A percentile compares a stretch with the other conserved stretches of the same genome.
These are phyloP conservation scores for Spathaspora sp. DNA, from an alignment of 1,139 yeast genomes.

Conservation along the genomic window DNA sequence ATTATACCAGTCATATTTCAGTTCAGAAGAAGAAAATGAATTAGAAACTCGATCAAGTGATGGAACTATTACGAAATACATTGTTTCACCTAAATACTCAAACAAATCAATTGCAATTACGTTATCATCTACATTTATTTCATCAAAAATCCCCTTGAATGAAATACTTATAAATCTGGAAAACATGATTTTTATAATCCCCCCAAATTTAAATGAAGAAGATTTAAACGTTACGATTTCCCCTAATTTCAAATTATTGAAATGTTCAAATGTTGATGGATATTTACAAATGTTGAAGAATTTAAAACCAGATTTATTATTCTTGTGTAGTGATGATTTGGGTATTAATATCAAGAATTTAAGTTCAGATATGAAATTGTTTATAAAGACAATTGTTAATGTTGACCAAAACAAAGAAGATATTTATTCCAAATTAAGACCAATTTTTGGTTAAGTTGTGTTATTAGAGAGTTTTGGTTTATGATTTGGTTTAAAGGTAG, in stretches of 20 bases:
- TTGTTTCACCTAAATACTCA: constrained; percentile 22
- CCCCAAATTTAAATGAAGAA: constrained; percentile 45
- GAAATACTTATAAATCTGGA: constrained; percentile 37
- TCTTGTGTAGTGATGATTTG: constrained; percentile 46
- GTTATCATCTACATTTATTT: constrained; percentile 42
- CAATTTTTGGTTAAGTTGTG: constrained; percentile 19
- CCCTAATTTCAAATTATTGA: constrained; percentile 41
- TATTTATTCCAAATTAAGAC: constrained; percentile 26
- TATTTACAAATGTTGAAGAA: constrained; percentile 42
- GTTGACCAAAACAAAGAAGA: constrained; percentile 35
- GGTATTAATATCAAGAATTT: constrained; percentile 29
- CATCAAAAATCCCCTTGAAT: constrained; percentile 38
- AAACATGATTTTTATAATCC: constrained; percentile 47
- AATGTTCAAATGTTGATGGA: constrained; percentile 44
- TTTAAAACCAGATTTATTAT: constrained; percentile 42
- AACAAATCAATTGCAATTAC: constrained; percentile 44
- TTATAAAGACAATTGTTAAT: constrained; percentile 39
- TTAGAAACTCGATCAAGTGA: constrained; percentile 2
- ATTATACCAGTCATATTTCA: constrained; percentile 24
- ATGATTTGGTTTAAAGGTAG: neutral
- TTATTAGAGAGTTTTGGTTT: neutral
- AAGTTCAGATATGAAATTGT: constrained; percentile 40
- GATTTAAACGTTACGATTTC: constrained; percentile 35
- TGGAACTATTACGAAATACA: constrained; percentile 3
- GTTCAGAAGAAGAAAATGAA: constrained; percentile 5